Conservation (phyloP, 1,284 basidiomycete species). For the Fomitopsis schrenkii region DNA sequence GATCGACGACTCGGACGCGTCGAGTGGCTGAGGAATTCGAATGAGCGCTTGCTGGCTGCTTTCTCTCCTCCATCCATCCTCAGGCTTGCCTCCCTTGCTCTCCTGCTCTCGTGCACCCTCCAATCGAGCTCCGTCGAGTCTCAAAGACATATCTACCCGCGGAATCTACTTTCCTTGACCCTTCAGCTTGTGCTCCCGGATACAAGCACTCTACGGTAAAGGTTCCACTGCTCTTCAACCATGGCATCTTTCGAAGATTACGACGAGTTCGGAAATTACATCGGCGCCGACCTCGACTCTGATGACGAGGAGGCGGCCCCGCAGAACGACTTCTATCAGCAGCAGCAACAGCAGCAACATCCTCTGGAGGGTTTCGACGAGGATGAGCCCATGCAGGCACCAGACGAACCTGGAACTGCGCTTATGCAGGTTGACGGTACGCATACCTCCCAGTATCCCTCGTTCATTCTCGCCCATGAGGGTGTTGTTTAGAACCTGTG, state of each 20-base stretch:
- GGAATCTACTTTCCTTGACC: not conserved
- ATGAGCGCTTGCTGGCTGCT: not conserved
- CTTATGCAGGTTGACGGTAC: constrained; percentile 82
- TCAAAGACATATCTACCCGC: not conserved
- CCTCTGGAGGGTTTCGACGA: constrained; percentile 77
- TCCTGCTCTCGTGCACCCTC: not conserved
- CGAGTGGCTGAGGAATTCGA: not conserved
- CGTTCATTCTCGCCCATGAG: not conserved
- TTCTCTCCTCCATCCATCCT: not conserved
- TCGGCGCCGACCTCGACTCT: constrained; percentile 89
- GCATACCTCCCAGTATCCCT: constrained; percentile 20
- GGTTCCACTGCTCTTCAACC: not conserved
- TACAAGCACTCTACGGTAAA: not conserved
- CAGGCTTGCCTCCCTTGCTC: not conserved
- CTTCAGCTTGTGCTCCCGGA: not conserved
- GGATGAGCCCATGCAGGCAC: constrained; percentile 43
- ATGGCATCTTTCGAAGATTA: constrained; percentile 87
- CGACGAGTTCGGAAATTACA: constrained; percentile 94
- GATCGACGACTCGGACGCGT: constrained; percentile 7
- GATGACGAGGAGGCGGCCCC: constrained; percentile 73
- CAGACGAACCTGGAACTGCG: constrained; percentile 45
- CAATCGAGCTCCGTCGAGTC: too few relatives aligned
- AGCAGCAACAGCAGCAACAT: constrained; percentile 27
- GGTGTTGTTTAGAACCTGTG: constrained; percentile 46
- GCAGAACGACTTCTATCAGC: constrained; percentile 43